phyloP scores from a whole-genome alignment of 345 rosid genomes.

The Citrus medica region DNA sequence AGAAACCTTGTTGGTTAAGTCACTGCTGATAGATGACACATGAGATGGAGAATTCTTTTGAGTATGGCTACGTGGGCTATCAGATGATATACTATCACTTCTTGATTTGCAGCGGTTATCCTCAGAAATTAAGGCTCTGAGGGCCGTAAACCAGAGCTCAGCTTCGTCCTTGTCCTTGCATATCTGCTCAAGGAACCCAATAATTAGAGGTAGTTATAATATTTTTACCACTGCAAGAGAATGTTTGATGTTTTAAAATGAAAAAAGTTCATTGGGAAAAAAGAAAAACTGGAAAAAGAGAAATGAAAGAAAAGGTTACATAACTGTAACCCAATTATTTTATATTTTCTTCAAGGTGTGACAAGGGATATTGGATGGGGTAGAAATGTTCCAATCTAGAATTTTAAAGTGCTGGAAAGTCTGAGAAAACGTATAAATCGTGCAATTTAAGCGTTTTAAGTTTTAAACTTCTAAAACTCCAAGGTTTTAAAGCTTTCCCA shows the following conservation, averaged over 20 bases:
- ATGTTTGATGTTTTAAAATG: not conserved
- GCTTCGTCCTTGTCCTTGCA: constrained; percentile 80
- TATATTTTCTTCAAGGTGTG: not conserved
- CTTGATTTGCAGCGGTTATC: constrained; percentile 34
- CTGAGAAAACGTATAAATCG: too few relatives aligned
- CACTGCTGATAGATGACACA: constrained; percentile 37
- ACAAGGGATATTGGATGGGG: not conserved
- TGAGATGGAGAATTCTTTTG: constrained; percentile 42
- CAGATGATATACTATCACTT: constrained; percentile 49
- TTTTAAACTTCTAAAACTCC: too few relatives aligned
- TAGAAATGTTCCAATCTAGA: too few relatives aligned
- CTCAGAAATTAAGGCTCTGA: constrained; percentile 44
- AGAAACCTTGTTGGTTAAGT: constrained; percentile 39
- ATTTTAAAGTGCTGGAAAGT: too few relatives aligned
- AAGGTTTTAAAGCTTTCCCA: too few relatives aligned
- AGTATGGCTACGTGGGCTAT: constrained; percentile 27
- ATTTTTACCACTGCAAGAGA: not conserved
- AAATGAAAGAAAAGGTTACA: constrained; percentile 1
- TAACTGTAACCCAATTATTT: not conserved
- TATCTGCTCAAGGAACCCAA: constrained; percentile 35
- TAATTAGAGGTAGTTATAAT: constrained; percentile 5
- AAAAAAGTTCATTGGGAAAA: not conserved
- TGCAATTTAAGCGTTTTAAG: too few relatives aligned
- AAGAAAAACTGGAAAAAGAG: not conserved
- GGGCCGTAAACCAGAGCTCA: constrained; percentile 65